Base-by-base conservation (phyloP, 1,284 basidiomycete species). In the Termitomyces sp. region DNA sequence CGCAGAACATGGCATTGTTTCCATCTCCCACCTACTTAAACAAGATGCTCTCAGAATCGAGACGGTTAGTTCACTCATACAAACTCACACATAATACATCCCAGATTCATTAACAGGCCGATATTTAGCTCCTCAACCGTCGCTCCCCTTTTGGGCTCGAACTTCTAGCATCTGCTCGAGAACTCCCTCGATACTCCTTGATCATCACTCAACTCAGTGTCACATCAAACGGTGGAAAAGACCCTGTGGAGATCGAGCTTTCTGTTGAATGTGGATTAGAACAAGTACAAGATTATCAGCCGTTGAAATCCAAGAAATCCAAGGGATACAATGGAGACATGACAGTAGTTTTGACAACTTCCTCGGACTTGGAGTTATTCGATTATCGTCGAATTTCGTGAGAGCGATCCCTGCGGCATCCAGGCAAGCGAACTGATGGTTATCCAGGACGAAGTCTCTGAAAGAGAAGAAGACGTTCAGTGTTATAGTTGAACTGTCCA, bases 371-470 rank as follows among this genome's bases (percentile, higher is more conserved):
- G 61, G 75, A 80, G 31, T 80, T 86, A 50, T 65, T 91, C 52
- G 88, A 92, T 63, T 91, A 87, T 62, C 83, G 88, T 39, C 78
- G 86, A 30, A 87, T 87, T 46, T 73, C 78, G 88, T 90, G 60
- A 63, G 83, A 18, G 34, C 21, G 70, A 46, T 19, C 33, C 41
- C 46, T 45, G n/a, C 44, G 31, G 18, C 6, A 24, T 45, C 10
- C 38, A 11, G 16, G 16, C 14, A 33, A 31, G 18, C 9, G 52
- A 24, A 56, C 38, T 59, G n/a, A 60, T 6, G 38, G 44, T 35
- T 48, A 6, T 49, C n/a, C 50, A 91, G 88, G 6, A 91, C 86
- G 3, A 86, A 81, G 57, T 73, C 73, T 3, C 73, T 91, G 50
- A 76, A 68, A 53, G 75, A 78, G 5, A 60, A 67, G 4, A 86